A percentile compares a stretch with the other conserved stretches of the same genome.
These are phyloP conservation scores for Lipomyces sp. DNA, from an alignment of 805 yeast species.

Conservation along the genomic window DNA sequence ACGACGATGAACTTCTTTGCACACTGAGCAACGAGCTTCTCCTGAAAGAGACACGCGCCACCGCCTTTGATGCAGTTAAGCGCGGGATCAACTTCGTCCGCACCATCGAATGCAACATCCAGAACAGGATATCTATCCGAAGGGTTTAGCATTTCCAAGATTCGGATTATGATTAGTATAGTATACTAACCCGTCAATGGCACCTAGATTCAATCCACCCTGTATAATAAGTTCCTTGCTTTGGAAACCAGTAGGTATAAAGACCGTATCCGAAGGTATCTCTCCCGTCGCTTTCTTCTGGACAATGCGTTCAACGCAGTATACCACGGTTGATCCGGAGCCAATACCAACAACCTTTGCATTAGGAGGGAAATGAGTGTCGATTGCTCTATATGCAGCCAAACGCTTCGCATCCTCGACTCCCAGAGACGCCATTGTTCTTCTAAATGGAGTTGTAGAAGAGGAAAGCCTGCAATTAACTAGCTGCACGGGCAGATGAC, in stretches of 20 bases:
- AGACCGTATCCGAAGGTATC: slow-evolving; percentile 57
- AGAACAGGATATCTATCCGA: slow-evolving; percentile 55
- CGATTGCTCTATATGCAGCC: slow-evolving; percentile 93
- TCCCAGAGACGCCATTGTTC: slow-evolving; percentile 11
- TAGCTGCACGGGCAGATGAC: neutral
- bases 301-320: slow-evolving; percentile 92
- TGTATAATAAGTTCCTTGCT: slow-evolving; percentile 81
- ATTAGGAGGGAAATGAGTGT: slow-evolving; percentile 71
- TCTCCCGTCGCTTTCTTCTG: slow-evolving; percentile 52
- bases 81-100: slow-evolving; percentile 87
- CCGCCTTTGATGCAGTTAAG: slow-evolving; percentile 96
- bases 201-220: slow-evolving; percentile 77
- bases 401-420: slow-evolving; percentile 83
- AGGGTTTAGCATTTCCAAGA: neutral
- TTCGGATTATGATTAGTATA: no score
- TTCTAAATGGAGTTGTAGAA: neutral
- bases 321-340: slow-evolving; percentile 96
- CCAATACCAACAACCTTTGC: slow-evolving; percentile 90
- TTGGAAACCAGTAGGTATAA: slow-evolving; percentile 97
- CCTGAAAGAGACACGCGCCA: slow-evolving; percentile 97
- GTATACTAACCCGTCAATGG: slow-evolving; percentile 68
- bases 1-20: slow-evolving; percentile 80
- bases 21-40: slow-evolving; percentile 85
- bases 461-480: neutral
- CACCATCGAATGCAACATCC: slow-evolving; percentile 97